Evolutionary conservation across 108 stramenopile genomes (phyloP), one percentile per base, ranked within the genome.

Genomic region (Discostella stelligeroides): DNA sequence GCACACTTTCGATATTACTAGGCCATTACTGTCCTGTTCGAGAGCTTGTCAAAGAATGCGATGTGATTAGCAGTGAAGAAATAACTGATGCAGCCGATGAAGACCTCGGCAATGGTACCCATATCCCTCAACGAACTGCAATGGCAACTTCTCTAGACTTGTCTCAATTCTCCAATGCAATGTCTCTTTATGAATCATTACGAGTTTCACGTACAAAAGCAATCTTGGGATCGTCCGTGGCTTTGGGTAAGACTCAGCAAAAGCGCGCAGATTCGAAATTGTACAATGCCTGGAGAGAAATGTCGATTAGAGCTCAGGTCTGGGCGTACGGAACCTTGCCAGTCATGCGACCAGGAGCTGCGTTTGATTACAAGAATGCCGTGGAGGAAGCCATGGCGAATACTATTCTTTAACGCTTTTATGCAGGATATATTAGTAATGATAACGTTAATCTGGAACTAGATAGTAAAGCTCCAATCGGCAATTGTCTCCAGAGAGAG

Each of bases 251-350:
- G 58, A 80, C 82, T 6, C 88, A 86, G 57, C 86, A 86, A 42
- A 81, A 76, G 61, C 73, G 88, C 12, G 86, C 88, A 0, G 79
- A 83, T 13, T 70, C 47, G 12, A 51, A 49, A n/a, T 64, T 66
- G 49, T 89, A 85, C 77, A 86, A 86, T 68, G 68, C 75, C 0
- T 69, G 60, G 34, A 68, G 79, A 42, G 88, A 89, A 55, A 60
- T 73, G 60, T 57, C 66, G 5, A 89, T 89, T 54, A 66, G 64
- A 53, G 72, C 84, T 7, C 76, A 89, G 37, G 85, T 86, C 7
- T 85, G 81, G 76, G 80, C 77, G 45, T 68, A 86, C 66, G 88
- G 85, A 34, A 89, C 86, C 11, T 51, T 80, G 63, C 79, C 82
- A 0, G 56, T 81, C 17, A 79, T 87, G 75, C 54, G 71, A 17